Base-by-base conservation (phyloP, 1,284 basidiomycete species). In the Cutaneotrichosporon arboriforme region DNA sequence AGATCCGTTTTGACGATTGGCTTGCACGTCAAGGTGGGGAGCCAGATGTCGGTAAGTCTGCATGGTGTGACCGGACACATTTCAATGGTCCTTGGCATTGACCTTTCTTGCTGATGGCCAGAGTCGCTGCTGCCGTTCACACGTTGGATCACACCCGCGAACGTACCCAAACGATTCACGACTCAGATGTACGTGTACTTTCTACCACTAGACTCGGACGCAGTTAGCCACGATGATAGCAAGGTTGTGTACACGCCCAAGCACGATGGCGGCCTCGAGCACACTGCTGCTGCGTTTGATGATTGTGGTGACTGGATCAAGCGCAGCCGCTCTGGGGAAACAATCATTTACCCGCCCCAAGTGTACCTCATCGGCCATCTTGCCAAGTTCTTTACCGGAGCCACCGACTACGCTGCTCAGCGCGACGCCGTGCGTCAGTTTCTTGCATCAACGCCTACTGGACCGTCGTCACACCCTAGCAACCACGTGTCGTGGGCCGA, bases 161-260 rank as follows among this genome's bases (percentile, higher is more conserved):
- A 33, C 14, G 51, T 54, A 36, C 53, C 57, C 12, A 59, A 55
- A 26, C 57, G 57, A 39, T 59, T 55, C 51, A 55, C 53, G 34
- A 52, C 54, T 8, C 57, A 59, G 41, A 59, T 59, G 57, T 59
- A 59, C 53, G 53, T 59, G 39, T 59, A 59, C 48, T 41, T 59
- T 18, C 57, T 59, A 3, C 57, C 57, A 1, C 39, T 54, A 7
- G 31, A 41, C 22, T 20, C 31, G 31, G 39, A 39, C 23, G 26
- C 23, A 12, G 53, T 41, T 3, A 34, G 26, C 13, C 49, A 31
- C 48, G 50, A 49, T 33, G 38, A 37, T 20, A 22, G 20, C 9
- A 37, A 15, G 39, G 41, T 49, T 8, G 46, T 49, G 41, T 43
- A 45, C 50, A 49, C 37, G 13, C 44, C 53, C 1, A 53, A 51